Evolutionary conservation across 805 yeast genomes (phyloP).

Genomic region (Schizosaccharomyces lindneri): DNA sequence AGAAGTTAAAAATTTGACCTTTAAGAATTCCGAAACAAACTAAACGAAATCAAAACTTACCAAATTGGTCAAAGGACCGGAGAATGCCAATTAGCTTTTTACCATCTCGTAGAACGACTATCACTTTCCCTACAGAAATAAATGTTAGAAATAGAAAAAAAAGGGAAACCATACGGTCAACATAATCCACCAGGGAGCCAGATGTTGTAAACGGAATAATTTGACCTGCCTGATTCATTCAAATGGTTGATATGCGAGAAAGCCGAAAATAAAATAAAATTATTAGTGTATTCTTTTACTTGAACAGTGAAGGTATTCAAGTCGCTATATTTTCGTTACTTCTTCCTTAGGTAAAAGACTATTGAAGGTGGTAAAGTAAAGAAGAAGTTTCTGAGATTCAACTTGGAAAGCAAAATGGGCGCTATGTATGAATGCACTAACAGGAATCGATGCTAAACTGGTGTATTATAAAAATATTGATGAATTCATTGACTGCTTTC

Average conservation of each 20-base stretch:
- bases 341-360: too few species aligned
- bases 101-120: constrained; percentile 75
- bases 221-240: constrained; percentile 11
- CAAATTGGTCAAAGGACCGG: constrained; percentile 85
- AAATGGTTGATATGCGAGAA: neutral
- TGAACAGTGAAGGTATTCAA: too few species aligned
- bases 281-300: neutral
- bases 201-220: constrained; percentile 17
- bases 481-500: too few species aligned
- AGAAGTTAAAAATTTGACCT: neutral
- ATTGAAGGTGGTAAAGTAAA: too few species aligned
- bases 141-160: neutral
- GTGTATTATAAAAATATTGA: too few species aligned
- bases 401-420: too few species aligned
- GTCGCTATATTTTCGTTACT: too few species aligned
- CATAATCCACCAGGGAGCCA: constrained; percentile 18
- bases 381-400: too few species aligned
- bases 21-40: neutral
- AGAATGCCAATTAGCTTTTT: constrained; percentile 66
- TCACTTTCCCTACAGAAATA: constrained; percentile 28
- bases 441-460: too few species aligned
- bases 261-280: neutral
- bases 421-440: too few species aligned
- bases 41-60: constrained; percentile 10
- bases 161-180: constrained; percentile 14